Evolutionary conservation across 139 green algal species (phyloP), one percentile per base, ranked within the genome.

Genomic region (Chlorella ohadii): DNA sequence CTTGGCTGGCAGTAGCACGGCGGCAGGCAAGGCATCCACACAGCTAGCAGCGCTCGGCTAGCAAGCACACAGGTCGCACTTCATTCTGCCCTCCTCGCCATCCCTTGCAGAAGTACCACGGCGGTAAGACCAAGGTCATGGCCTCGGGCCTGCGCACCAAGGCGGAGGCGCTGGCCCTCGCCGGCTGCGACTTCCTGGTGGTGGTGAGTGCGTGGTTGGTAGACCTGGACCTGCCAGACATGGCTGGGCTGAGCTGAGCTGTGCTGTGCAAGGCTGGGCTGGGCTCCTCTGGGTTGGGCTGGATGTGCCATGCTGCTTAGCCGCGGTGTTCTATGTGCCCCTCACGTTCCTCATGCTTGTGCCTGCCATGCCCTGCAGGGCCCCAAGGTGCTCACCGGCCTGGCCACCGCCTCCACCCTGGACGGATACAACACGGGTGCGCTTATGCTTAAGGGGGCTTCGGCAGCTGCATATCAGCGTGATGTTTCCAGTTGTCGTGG

Each of bases 161-260:
- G 74, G 87, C 92, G 31, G 94, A 97, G 70, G 94, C 91, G 1
- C 70, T 97, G 33, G 88, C 89, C 7, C 86, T 97, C 33, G 90
- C 94, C n/a, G 95, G 95, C 17, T 87, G 87, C 25, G 93, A 97
- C 86, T 96, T 93, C 87, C 71, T 96, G 73, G 86, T 97, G n/a
- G 59, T 82, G 76, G 74, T 81, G 74, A 81, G 74, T 31, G 11
- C 11, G 5, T 41, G n/a, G 25, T 9, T 39, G n/a, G 28, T 39
- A 5, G n/a, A n/a, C 31, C 4, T 17, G 1, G 1, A 39, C 64
- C 25, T 71, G n/a, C 11, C 7, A 6, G 44, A 55, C 44, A 51
- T 6, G 7, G 9, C n/a, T 19, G 17, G 20, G 64, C 31, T 41
- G 28, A 75, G 28, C 67, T 22, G 22, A 56, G 67, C 9, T 36